Base-by-base conservation (phyloP, 2,329 filamentous ascomycete genomes). In the Arthroderma uncinatum region DNA sequence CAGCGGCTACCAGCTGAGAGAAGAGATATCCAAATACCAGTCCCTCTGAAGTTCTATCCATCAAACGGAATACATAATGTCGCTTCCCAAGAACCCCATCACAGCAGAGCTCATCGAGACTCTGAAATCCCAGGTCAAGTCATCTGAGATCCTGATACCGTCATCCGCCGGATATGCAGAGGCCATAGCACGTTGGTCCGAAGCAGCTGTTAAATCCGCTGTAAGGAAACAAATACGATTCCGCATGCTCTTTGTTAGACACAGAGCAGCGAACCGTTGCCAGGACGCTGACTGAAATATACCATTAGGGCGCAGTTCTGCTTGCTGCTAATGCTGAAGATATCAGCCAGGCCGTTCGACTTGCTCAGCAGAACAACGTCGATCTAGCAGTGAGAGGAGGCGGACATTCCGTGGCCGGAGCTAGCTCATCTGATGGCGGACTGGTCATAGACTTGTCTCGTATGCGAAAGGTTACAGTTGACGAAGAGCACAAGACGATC, bases 351-450 rank as follows among this genome's bases (percentile, higher is more conserved):
- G 68, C 70, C 0, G 64, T 80, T 59, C 68, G 69, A 34, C 79
- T 77, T 60, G 75, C 76, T 23, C 68, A 66, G 1, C 63, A 71
- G 12, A 64, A 77, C 50, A 63, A 64, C 4, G 71, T 82, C 40
- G 74, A 78, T 48, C 72, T 83, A 57, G 78, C 76, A 0, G 76
- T 82, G 36, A 74, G 74, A 57, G 77, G 80, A 12, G 81, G 81
- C 16, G 79, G 79, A 0, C 81, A 83, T 66, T 79, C 77, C 1
- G 80, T 80, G 0, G 73, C 74, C 1, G 79, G 78, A 4, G 71
- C 75, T 1, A 76, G 75, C 1, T 78, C 77, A 0, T 76, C 76
- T 1, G 64, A 74, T 40, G 75, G 76, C 6, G 81, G 80, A 4
- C 71, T 84, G 23, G 74, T 83, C 8, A 75, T 84, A 55, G 79